phyloP scores from a whole-genome alignment of 208 protist species.

The Porcisia deanei region DNA sequence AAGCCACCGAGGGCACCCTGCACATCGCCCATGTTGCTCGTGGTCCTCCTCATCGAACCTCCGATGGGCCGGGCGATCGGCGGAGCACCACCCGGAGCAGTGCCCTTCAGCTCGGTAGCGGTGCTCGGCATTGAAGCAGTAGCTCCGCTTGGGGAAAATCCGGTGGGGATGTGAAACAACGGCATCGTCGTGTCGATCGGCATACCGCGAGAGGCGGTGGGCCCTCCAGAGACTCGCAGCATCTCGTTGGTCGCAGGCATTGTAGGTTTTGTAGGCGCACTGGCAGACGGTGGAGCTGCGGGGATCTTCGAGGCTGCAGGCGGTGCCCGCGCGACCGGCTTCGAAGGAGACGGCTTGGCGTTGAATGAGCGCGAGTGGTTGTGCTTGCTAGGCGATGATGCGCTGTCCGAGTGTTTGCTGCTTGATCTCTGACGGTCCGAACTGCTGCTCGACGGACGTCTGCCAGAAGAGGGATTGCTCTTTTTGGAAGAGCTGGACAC shows the following conservation, averaged over 20 bases:
- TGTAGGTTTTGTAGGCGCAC: slow-evolving; percentile 6
- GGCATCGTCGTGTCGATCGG: not conserved
- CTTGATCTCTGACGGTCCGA: slow-evolving; percentile 6
- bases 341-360: slow-evolving; percentile 3
- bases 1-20: not conserved
- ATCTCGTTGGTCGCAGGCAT: slow-evolving; percentile 3
- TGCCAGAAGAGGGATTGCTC: slow-evolving; percentile 13
- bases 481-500: slow-evolving; percentile 10
- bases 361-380: not conserved
- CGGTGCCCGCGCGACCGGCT: not conserved
- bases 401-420: not conserved
- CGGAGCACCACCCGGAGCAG: not conserved
- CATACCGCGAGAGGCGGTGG: not conserved
- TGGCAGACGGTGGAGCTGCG: not conserved
- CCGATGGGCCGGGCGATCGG: slow-evolving; percentile 22
- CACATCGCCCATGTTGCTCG: slow-evolving; percentile 13
- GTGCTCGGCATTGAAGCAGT: slow-evolving; percentile 1
- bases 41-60: slow-evolving; percentile 26
- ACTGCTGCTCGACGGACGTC: slow-evolving; percentile 14
- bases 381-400: not conserved
- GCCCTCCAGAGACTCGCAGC: not conserved
- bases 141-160: not conserved
- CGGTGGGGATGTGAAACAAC: not conserved
- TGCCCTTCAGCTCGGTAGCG: not conserved
- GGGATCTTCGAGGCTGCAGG: not conserved